A percentile compares a stretch with the other conserved stretches of the same genome.
Evolutionary conservation across 805 yeast species (phyloP).

Genomic region (Candida ficus): DNA sequence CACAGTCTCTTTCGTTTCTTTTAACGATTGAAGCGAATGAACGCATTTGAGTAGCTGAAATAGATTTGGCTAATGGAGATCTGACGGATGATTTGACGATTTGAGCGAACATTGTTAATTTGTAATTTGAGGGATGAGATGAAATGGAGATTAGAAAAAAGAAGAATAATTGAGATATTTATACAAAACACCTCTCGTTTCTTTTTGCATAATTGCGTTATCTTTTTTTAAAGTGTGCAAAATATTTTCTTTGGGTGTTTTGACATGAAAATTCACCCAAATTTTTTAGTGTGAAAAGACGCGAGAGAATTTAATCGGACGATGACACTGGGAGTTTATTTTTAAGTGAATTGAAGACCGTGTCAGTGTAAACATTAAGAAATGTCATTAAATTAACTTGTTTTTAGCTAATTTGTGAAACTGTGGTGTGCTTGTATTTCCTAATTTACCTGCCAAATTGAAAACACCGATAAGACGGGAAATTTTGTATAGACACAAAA

Average conservation of each 20-base stretch:
- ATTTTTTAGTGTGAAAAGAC: neutral
- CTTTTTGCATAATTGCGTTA: neutral
- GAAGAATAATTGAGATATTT: neutral
- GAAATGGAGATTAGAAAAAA: neutral
- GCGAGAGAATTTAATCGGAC: neutral
- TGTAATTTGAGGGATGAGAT: no score
- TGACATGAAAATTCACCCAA: neutral
- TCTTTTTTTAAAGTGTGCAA: neutral
- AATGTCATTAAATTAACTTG: no score
- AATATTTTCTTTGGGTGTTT: neutral
- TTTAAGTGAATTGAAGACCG: no score
- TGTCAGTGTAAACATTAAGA: no score
- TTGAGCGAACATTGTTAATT: slow-evolving; percentile 13
- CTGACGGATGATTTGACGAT: slow-evolving; percentile 15
- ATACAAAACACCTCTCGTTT: neutral
- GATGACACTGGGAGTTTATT: no score
- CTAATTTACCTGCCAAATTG: no score
- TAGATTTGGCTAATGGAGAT: slow-evolving; percentile 8
- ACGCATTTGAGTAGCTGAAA: slow-evolving; percentile 6
- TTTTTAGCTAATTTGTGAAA: no score
- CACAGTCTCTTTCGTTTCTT: slow-evolving; percentile 23
- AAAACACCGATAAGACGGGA: no score
- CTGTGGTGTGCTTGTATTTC: no score
- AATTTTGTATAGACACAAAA: no score
- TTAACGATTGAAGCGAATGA: slow-evolving; percentile 10